Conservation (phyloP, 139 green algal genomes). For the Chlamydomonas urium region DNA sequence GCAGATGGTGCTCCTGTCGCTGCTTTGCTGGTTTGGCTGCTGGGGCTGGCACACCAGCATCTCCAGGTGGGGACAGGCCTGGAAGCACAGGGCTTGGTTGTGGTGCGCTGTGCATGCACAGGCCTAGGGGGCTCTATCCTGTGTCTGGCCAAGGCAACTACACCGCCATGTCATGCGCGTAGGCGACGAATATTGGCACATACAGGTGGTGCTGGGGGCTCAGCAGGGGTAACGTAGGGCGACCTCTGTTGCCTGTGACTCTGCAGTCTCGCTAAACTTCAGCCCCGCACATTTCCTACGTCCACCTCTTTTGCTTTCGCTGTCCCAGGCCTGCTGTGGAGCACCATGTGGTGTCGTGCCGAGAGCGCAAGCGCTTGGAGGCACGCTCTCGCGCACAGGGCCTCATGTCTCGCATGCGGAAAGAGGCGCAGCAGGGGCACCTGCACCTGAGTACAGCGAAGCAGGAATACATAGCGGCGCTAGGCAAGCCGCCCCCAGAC, state of each 20-base stretch:
- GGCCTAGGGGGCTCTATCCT: too few relatives aligned
- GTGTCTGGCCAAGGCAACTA: too few relatives aligned
- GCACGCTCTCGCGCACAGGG: constrained; percentile 22
- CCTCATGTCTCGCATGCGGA: constrained; percentile 47
- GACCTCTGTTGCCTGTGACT: too few relatives aligned
- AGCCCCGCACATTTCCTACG: too few relatives aligned
- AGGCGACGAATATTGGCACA: too few relatives aligned
- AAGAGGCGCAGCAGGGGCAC: constrained; percentile 37
- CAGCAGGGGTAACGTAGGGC: too few relatives aligned
- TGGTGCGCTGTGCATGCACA: too few relatives aligned
- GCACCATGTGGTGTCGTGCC: constrained; percentile 31
- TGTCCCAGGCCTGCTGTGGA: constrained; percentile 41
- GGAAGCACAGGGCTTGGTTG: too few relatives aligned
- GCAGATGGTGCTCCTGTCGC: constrained; percentile 47
- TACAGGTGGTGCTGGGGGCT: too few relatives aligned
- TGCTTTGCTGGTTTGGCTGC: constrained; percentile 60
- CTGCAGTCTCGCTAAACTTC: too few relatives aligned
- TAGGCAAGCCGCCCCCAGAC: constrained; percentile 12
- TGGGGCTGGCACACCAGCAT: constrained; percentile 44
- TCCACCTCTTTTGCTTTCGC: too few relatives aligned
- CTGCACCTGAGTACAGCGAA: constrained; percentile 32
- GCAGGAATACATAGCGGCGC: constrained; percentile 16
- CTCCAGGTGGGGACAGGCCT: constrained; percentile 36
- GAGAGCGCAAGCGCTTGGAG: constrained; percentile 23
- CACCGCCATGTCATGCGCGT: too few relatives aligned